A percentile compares a stretch with the other conserved stretches of the same genome.
phyloP scores from a whole-genome alignment of 202 grass and related monocot genomes.

The Setaria italica region DNA sequence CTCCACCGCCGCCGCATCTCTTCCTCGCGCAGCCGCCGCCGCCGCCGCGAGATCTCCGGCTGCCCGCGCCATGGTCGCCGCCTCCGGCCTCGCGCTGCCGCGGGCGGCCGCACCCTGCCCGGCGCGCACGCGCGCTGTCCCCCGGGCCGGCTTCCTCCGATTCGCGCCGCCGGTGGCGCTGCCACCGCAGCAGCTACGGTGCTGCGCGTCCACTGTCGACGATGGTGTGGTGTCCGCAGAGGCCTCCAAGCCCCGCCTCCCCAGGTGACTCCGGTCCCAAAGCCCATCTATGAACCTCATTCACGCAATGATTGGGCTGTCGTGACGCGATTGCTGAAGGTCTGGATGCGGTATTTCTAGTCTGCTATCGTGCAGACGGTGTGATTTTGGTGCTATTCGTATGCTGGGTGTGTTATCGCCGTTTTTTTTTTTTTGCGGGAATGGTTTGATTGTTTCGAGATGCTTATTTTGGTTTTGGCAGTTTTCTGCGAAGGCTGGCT shows the following conservation, averaged over 20 bases:
- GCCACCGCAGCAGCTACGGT: slow-evolving; percentile 33
- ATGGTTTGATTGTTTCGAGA: background rate
- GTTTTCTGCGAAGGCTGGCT: background rate
- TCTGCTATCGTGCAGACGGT: background rate
- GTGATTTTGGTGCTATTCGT: background rate
- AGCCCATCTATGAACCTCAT: background rate
- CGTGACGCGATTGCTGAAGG: slow-evolving; percentile 28
- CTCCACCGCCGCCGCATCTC: background rate
- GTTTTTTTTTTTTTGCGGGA: background rate
- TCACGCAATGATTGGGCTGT: background rate
- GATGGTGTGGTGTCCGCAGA: slow-evolving; percentile 19
- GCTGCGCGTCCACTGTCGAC: slow-evolving; percentile 57
- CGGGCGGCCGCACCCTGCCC: slow-evolving; percentile 7
- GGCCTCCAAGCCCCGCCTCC: slow-evolving; percentile 17
- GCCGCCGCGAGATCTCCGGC: slow-evolving; percentile 53
- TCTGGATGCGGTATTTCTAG: background rate
- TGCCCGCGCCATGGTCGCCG: slow-evolving; percentile 50
- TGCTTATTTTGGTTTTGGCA: background rate
- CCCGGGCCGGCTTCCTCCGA: slow-evolving; percentile 40
- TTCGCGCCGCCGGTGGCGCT: background rate
- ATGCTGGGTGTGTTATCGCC: background rate
- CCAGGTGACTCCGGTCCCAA: slow-evolving; percentile 39
- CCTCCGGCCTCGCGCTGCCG: slow-evolving; percentile 56
- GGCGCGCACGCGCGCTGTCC: background rate
- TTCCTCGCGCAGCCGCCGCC: background rate